Conservation (phyloP, 1,284 basidiomycete species). For the Cutaneotrichosporon spelunceum region DNA sequence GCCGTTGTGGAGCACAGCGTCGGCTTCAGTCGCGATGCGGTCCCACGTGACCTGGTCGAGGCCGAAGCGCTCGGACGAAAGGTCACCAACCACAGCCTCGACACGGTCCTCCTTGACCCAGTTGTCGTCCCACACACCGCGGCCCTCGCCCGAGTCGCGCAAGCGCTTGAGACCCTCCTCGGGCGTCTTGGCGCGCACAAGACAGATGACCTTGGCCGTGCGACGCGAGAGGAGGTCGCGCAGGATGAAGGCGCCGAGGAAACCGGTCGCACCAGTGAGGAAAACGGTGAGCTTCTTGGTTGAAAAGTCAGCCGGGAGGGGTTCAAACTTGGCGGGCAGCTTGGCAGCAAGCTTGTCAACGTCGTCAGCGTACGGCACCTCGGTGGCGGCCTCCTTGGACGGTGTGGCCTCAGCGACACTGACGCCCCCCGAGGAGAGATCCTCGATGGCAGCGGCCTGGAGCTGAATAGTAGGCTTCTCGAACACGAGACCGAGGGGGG, state of each 20-base stretch:
- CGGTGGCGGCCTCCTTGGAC: slow-evolving; percentile 30
- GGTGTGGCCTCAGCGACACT: slow-evolving; percentile 60
- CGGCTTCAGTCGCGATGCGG: slow-evolving; percentile 68
- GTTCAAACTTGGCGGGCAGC: slow-evolving; percentile 63
- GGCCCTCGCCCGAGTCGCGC: slow-evolving; percentile 70
- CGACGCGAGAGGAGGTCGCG: slow-evolving; percentile 69
- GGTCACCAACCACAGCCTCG: slow-evolving; percentile 84
- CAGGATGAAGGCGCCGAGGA: slow-evolving; percentile 90
- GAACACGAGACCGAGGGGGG: slow-evolving; percentile 89
- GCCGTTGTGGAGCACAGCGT: slow-evolving; percentile 91
- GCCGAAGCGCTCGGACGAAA: slow-evolving; percentile 74
- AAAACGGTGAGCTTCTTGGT: slow-evolving; percentile 70
- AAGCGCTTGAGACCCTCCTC: slow-evolving; percentile 70
- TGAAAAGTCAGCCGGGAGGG: slow-evolving; percentile 58
- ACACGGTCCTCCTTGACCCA: slow-evolving; percentile 72
- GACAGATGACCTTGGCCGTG: slow-evolving; percentile 84
- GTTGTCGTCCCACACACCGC: slow-evolving; percentile 88
- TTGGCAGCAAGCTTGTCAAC: slow-evolving; percentile 63
- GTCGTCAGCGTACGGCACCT: slow-evolving; percentile 70
- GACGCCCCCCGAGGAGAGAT: slow-evolving; percentile 73
- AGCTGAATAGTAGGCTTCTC: slow-evolving; percentile 81
- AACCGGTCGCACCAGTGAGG: slow-evolving; percentile 95
- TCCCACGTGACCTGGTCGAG: slow-evolving; percentile 66
- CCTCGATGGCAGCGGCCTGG: slow-evolving; percentile 77
- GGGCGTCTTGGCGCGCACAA: slow-evolving; percentile 70